phyloP scores from a whole-genome alignment of 73 alveolate species.

The Paramecium bursaria region DNA sequence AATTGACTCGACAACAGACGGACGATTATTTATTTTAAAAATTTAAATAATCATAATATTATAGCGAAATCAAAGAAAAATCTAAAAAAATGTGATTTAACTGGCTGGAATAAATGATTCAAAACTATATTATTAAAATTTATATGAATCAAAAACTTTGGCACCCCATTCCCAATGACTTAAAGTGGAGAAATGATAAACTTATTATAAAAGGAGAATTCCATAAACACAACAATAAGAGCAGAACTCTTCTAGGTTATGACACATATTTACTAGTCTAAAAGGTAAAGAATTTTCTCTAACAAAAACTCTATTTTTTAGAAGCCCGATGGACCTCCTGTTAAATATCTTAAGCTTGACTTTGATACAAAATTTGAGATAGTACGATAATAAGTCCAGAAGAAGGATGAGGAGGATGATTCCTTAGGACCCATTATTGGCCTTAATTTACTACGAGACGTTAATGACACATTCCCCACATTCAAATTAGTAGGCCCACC shows the following conservation, averaged over 20 bases:
- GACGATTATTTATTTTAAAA: too few relatives aligned
- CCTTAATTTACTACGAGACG: constrained; percentile 7
- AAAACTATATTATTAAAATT: constrained; percentile 16
- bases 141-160: constrained; percentile 44
- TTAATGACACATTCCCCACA: constrained; percentile 9
- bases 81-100: too few relatives aligned
- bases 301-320: not conserved
- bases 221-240: constrained; percentile 3
- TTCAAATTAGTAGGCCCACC: not conserved
- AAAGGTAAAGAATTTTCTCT: too few relatives aligned
- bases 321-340: constrained; percentile 36
- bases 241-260: constrained; percentile 4
- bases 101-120: too few relatives aligned
- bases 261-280: not conserved
- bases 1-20: too few relatives aligned
- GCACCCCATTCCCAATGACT: constrained; percentile 38
- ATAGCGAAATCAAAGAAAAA: too few relatives aligned
- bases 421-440: constrained; percentile 38
- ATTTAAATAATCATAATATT: too few relatives aligned
- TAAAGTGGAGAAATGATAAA: not conserved
- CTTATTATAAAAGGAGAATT: constrained; percentile 11
- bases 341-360: constrained; percentile 15
- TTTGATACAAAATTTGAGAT: constrained; percentile 42
- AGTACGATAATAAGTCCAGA: not conserved
- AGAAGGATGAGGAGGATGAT: constrained; percentile 57